Evolutionary conservation across 2,329 filamentous ascomycete genomes (phyloP), one percentile per base, ranked within the genome.

Genomic region (Diaporthe ilicicola): DNA sequence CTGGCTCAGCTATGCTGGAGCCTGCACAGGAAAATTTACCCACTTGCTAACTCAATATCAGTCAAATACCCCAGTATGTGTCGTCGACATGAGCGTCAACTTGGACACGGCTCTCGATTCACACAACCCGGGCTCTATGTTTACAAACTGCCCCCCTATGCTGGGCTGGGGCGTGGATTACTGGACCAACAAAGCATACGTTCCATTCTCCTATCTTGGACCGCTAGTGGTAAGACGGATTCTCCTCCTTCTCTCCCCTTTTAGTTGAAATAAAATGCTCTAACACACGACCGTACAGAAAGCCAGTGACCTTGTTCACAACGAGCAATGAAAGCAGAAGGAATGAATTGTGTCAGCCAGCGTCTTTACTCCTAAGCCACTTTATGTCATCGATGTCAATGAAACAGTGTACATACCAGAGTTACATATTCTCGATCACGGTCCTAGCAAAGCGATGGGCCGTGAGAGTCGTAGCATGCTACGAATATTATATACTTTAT

Each of bases 141-240:
- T 62, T 19, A 62, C 59, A 42, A 62, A 62, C 42, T 62, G 59
- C 19, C 59, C 59, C 13, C 59, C 59, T 22, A 62, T 62, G 59
- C 42, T 62, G 27, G 59, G 42, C 42, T 62, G 59, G 59, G 59
- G 59, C 19, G 59, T 62, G 19, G 42, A 48, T 6, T 19, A 37
- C 42, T 48, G 19, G 27, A 34, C 34, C 27, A 48, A 62, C 13
- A 48, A 34, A 10, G 59, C 59, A 34, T 62, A 62, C 7, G 27
- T 62, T 37, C 59, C 59, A 34, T 62, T 62, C 19, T 62, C 59
- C 9, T 62, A 62, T 27, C 59, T 62, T 48, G 59, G 59, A 48
- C 59, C 59, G 1, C 19, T 62, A 17, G 22, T 62, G 59, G 59
- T 62, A 12, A 62, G 59, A 34, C 1, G 4, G 9, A 19, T 2